Evolutionary conservation across 2,329 filamentous ascomycete genomes (phyloP), one percentile per base, ranked within the genome.

Genomic region (Cladophialophora exuberans): DNA sequence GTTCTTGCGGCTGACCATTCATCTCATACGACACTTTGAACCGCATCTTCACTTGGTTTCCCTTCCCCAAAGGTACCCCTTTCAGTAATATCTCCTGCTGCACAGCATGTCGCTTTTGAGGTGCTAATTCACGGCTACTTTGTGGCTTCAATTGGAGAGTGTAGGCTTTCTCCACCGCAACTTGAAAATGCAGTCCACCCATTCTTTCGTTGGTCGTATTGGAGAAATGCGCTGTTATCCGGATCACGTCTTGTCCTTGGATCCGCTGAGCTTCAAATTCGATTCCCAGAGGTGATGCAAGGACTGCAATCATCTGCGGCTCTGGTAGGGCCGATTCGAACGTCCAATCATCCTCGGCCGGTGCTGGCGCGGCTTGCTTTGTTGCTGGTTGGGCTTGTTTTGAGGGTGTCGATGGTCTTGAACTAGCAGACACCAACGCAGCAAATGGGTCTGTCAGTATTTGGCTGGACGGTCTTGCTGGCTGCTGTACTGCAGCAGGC

Each of bases 121-220:
- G 88, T 15, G 81, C 76, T 44, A 99, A 82, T 22, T 81, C 80
- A 54, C 91, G 86, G 20, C 90, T 89, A 0, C 88, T 90, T 70
- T 97, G 94, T 1, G 91, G 92, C 64, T 90, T 85, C 22, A 97
- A 83, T 66, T 89, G 83, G 18, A 97, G 80, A 57, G 88, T 85
- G 69, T 87, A 94, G 58, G 87, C 87, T 83, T 93, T 97, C 56
- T 93, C 94, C 25, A 97, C 93, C 2, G 94, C 94, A 33, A 96
- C 80, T 71, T 96, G 90, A 67, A 97, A 96, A 55, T 93, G 91
- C 25, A 99, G 76, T 61, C 95, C 88, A 2, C 82, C 81, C 18
- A 99, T 81, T 0, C 84, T 81, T 65, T 88, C 81, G 1, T 81
- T 73, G 1, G 86, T 88, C 57, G 83, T 87, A 70, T 96, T 99